Percentiles rank a stretch among this genome's conserved stretches.
phyloP scores from a whole-genome alignment of 768 basidiomycete species.

The Suillus spraguei region DNA sequence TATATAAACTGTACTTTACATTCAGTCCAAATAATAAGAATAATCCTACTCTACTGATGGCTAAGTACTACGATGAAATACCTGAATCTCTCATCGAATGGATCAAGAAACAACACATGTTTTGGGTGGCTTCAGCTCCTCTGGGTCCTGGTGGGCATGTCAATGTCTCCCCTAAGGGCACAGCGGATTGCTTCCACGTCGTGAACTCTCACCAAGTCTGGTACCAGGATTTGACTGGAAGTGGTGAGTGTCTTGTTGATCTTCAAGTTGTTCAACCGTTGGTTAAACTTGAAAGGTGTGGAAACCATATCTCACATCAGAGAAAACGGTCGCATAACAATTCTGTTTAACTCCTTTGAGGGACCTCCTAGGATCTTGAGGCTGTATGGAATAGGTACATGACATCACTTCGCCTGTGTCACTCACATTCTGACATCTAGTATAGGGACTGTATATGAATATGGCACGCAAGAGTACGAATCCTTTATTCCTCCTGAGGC shows the following conservation, averaged over 20 bases:
- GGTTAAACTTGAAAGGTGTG: conserved; percentile 44
- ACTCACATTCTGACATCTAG: neutral
- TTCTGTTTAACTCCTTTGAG: conserved; percentile 64
- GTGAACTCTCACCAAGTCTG: conserved; percentile 57
- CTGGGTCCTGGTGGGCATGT: conserved; percentile 57
- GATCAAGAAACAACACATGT: conserved; percentile 65
- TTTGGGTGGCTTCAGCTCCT: conserved; percentile 74
- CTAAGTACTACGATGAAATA: conserved; percentile 44
- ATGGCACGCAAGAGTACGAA: conserved; percentile 63
- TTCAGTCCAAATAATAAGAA: neutral
- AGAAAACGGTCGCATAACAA: conserved; percentile 65
- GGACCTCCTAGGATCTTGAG: conserved; percentile 62
- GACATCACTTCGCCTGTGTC: neutral
- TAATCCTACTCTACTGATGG: no score
- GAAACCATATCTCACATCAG: conserved; percentile 64
- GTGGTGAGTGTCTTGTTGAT: conserved; percentile 42
- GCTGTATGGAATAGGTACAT: conserved; percentile 58
- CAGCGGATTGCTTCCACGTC: conserved; percentile 64
- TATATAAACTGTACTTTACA: no score
- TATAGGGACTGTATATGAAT: conserved; percentile 62
- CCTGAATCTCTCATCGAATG: conserved; percentile 56
- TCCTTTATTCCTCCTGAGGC: conserved; percentile 46
- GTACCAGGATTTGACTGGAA: conserved; percentile 75
- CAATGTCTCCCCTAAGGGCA: conserved; percentile 71
- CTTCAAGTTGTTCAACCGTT: neutral